A percentile compares a stretch with the other conserved stretches of the same genome.
phyloP scores from a whole-genome alignment of 2,329 filamentous ascomycete genomes.

The Elsinoe necatrix region DNA sequence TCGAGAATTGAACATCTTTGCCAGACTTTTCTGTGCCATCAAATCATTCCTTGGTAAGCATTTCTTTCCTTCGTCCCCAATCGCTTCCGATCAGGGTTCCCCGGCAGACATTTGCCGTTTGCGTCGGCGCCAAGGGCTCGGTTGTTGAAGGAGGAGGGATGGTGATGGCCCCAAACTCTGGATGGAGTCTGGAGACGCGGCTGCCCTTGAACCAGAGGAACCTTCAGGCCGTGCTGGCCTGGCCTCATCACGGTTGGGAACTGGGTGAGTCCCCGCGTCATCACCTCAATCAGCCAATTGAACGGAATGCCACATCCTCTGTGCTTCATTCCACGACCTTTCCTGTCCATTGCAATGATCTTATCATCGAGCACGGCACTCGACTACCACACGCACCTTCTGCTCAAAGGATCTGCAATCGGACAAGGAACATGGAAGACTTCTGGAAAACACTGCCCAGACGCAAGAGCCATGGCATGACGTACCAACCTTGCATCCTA shows the following conservation, averaged over 20 bases:
- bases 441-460: not conserved
- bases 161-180: not conserved
- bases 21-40: not conserved
- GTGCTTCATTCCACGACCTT: not conserved
- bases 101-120: not conserved
- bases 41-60: not conserved
- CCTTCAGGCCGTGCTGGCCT: not conserved
- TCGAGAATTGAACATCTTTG: not conserved
- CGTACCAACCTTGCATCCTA: not conserved
- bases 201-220: not conserved
- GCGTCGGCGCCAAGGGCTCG: not conserved
- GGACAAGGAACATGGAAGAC: not conserved
- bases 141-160: not conserved
- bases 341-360: not conserved
- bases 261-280: not conserved
- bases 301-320: not conserved
- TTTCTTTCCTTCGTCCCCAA: not conserved
- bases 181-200: not conserved
- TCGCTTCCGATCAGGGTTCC: not conserved
- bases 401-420: not conserved
- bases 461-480: not conserved
- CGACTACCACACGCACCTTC: not conserved
- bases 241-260: not conserved
- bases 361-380: not conserved
- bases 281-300: not conserved